Conservation (phyloP, 345 rosid species). For the Eucalyptus dawsonii region DNA sequence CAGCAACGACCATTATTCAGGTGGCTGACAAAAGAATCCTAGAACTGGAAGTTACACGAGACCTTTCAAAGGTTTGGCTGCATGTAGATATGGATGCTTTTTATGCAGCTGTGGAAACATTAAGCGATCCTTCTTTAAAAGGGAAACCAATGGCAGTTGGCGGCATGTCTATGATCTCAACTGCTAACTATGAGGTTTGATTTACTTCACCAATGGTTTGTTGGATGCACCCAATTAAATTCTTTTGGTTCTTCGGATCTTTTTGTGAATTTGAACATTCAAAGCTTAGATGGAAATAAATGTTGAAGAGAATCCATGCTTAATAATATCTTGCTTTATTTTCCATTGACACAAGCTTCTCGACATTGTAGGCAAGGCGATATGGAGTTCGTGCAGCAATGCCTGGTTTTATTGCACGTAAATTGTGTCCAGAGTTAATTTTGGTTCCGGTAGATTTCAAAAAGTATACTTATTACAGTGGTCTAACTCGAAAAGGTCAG, state of each 20-base stretch:
- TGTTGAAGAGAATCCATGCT: not conserved
- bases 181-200: slow-evolving; percentile 89
- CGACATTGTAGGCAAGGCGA: slow-evolving; percentile 51
- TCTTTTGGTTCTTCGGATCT: not conserved
- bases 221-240: not conserved
- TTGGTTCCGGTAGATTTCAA: slow-evolving; percentile 69
- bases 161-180: slow-evolving; percentile 81
- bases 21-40: slow-evolving; percentile 56
- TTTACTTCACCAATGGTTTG: not conserved
- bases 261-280: not conserved
- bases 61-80: slow-evolving; percentile 68
- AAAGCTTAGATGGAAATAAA: not conserved
- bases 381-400: slow-evolving; percentile 95
- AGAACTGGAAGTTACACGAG: slow-evolving; percentile 75
- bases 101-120: slow-evolving; percentile 92
- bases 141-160: slow-evolving; percentile 96
- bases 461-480: slow-evolving; percentile 76
- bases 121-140: slow-evolving; percentile 54
- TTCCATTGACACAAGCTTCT: not conserved
- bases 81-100: slow-evolving; percentile 99
- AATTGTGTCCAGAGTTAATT: slow-evolving; percentile 71
- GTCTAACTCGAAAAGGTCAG: slow-evolving; percentile 69
- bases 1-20: slow-evolving; percentile 11
- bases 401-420: slow-evolving; percentile 96
- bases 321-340: not conserved